Evolutionary conservation across 805 yeast species (phyloP), one percentile per base, ranked within the genome.

Genomic region (Candida parachauliodes): DNA sequence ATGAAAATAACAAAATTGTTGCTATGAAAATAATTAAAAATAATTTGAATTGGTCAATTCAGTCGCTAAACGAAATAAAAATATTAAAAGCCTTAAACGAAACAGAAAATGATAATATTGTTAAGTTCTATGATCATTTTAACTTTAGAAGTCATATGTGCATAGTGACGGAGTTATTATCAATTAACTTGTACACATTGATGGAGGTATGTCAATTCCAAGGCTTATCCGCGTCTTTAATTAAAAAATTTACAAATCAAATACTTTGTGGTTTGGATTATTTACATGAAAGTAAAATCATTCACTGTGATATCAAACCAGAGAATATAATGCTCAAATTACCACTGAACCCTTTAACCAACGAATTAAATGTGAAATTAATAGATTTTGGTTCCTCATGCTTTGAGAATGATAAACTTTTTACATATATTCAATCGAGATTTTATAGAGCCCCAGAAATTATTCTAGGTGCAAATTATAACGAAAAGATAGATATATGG

Each of bases 231-330:
- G 53, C 67, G 28, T 33, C 49, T 1, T 45, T 77, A 1, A 51
- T 79, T 8, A 55, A 60, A 44, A 51, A 51, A 18, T 72, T 86
- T 51, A 61, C 81, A 0, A 53, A 46, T 28, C 86, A 84, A 42
- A 61, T 84, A 3, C 57, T 85, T 10, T 54, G 63, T 6, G 89
- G 86, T 0, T 55, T 88, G 30, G 56, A 68, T n/a, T 78, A 68
- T 45, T 65, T 88, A 23, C 88, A 83, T 47, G 46, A 60, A 0
- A 52, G 67, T 19, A 64, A 70, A 9, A 72, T 88, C 5, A 77
- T 88, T 18, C 96, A 88, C 54, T 87, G 95, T 50, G 96, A 88
- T 54, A 62, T 88, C 40, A 88, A 88, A 52, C 96, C 57, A 3
- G 57, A 52, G 36, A 88, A 88, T 57, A 65, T 88, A 25, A 77